Evolutionary conservation across 2,329 filamentous ascomycete genomes (phyloP), one percentile per base, ranked within the genome.

Genomic region (Paecilomyces sp.): DNA sequence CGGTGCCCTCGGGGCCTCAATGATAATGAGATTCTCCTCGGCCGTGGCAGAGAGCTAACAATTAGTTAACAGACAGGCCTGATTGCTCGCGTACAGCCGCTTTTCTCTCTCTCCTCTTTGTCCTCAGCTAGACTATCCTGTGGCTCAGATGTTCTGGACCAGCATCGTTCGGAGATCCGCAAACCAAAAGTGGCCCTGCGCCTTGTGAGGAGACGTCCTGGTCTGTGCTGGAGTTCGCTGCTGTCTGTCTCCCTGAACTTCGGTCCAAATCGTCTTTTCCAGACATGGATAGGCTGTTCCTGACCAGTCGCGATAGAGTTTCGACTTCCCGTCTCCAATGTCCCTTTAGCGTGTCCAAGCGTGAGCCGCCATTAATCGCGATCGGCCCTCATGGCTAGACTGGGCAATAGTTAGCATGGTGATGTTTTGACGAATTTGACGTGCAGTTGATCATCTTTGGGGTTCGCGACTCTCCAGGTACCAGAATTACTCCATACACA

Each of bases 281-380:
- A 41, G n/a, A 15, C n/a, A n/a, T 22, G 22, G 22, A 22, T 15
- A 41, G 36, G 36, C 36, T 22, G n/a, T 18, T 47, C 15, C 41
- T 47, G 41, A 18, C 41, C 41, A 47, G 15, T 47, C n/a, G 5
- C 41, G n/a, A 47, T 47, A 22, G n/a, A 47, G n/a, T 47, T 41
- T 56, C 7, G 34, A 56, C 34, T 28, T 41, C 8, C 28, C 25
- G 31, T 57, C 34, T 47, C 55, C 36, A n/a, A 8, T 50, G 36
- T 33, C 24, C 50, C 6, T 58, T 60, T 55, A 25, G 59, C 60
- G 31, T 25, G 24, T 54, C 56, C 31, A 36, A 57, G 50, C 56
- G 25, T 31, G 33, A 47, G 41, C 41, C 41, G 41, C n/a, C 41
- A 47, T 18, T 18, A 9, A 5, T 8, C 18, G 9, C 41, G n/a